These are phyloP conservation scores for Scleroderma bovista DNA, from an alignment of 768 basidiomycete species.

Conservation along the genomic window DNA sequence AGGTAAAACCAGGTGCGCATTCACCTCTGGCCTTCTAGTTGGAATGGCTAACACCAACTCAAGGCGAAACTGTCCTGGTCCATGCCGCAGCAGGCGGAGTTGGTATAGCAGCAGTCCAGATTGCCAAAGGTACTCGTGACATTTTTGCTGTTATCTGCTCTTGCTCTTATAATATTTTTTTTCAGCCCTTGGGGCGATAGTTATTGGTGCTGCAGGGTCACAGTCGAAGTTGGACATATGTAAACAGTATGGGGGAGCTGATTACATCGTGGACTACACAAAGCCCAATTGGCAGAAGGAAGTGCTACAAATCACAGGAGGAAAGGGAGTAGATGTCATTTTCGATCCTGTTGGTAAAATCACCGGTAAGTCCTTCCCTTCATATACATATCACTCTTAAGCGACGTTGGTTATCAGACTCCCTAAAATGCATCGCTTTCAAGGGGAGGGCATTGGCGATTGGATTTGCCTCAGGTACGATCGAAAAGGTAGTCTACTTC, in stretches of 20 bases:
- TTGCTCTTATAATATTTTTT: neutral
- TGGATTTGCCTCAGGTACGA: slow-evolving; percentile 45
- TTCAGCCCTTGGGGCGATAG: slow-evolving; percentile 81
- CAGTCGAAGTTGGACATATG: slow-evolving; percentile 75
- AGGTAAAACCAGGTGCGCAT: slow-evolving; percentile 62
- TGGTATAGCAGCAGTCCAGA: slow-evolving; percentile 85
- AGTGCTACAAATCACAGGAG: slow-evolving; percentile 75
- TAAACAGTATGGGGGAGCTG: slow-evolving; percentile 72
- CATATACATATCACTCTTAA: neutral
- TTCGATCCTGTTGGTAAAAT: slow-evolving; percentile 86
- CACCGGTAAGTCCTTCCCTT: slow-evolving; percentile 38
- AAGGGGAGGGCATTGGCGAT: slow-evolving; percentile 91
- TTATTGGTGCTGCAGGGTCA: slow-evolving; percentile 90
- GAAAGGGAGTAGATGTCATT: slow-evolving; percentile 81
- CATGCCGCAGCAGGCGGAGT: slow-evolving; percentile 97
- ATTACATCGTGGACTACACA: slow-evolving; percentile 77
- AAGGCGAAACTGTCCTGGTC: slow-evolving; percentile 88
- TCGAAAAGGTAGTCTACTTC: slow-evolving; percentile 14
- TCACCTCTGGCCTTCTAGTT: neutral
- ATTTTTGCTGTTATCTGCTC: neutral
- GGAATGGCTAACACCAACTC: slow-evolving; percentile 4
- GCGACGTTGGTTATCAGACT: slow-evolving; percentile 43
- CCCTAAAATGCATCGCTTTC: slow-evolving; percentile 90
- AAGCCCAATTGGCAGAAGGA: slow-evolving; percentile 83
- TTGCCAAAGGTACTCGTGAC: slow-evolving; percentile 69